These are phyloP conservation scores for Coelastrella sp. DNA, from an alignment of 139 green algal species.

Conservation along the genomic window DNA sequence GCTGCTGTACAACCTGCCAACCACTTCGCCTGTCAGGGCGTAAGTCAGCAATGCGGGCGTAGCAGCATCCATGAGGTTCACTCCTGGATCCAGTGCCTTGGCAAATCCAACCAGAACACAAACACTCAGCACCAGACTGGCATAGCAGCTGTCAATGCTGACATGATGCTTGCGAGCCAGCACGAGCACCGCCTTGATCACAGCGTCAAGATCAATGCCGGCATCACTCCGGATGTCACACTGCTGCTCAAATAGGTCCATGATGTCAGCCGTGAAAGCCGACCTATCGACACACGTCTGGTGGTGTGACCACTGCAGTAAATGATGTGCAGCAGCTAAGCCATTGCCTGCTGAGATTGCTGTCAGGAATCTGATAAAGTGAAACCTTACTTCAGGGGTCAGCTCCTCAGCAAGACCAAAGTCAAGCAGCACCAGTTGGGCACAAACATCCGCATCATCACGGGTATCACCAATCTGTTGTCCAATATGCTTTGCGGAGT, in stretches of 20 bases:
- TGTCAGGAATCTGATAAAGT: slow-evolving; percentile 93
- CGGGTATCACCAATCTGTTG: too few species aligned
- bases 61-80: slow-evolving; percentile 92
- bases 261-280: slow-evolving; percentile 79
- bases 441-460: too few species aligned
- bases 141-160: slow-evolving; percentile 89
- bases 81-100: slow-evolving; percentile 78
- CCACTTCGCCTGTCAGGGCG: slow-evolving; percentile 77
- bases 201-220: slow-evolving; percentile 87
- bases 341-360: slow-evolving; percentile 78
- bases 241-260: slow-evolving; percentile 64
- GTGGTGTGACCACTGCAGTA: slow-evolving; percentile 73
- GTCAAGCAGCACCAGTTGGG: slow-evolving; percentile 88
- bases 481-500: too few species aligned
- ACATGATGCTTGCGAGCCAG: slow-evolving; percentile 80
- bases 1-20: slow-evolving; percentile 79
- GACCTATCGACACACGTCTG: slow-evolving; percentile 64
- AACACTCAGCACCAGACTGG: slow-evolving; percentile 84
- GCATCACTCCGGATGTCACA: slow-evolving; percentile 67
- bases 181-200: slow-evolving; percentile 78
- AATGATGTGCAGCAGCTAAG: slow-evolving; percentile 66
- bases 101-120: slow-evolving; percentile 93
- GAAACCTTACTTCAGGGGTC: slow-evolving; percentile 72
- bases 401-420: slow-evolving; percentile 91
- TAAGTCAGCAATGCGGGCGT: slow-evolving; percentile 67